Conservation (phyloP, 2,329 filamentous ascomycete species). For the Alternaria triticimaculans region DNA sequence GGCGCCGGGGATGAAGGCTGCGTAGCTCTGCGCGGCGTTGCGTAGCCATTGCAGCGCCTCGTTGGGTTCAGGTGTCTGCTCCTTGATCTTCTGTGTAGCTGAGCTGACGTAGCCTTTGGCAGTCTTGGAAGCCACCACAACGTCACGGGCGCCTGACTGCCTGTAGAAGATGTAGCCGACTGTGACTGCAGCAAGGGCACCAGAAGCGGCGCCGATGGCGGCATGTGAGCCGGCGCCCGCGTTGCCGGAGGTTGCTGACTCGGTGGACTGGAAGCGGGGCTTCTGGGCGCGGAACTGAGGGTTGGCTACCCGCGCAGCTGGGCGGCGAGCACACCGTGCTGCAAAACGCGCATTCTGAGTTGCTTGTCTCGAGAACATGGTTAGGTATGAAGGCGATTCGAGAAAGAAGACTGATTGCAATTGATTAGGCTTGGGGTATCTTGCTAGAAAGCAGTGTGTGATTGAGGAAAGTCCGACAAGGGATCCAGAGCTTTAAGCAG, state of each 20-base stretch:
- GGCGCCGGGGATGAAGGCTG: constrained; percentile 74
- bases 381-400: background rate
- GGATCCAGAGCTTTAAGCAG: constrained; percentile 12
- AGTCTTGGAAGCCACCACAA: constrained; percentile 59
- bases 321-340: constrained; percentile 39
- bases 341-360: constrained; percentile 39
- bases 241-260: constrained; percentile 28
- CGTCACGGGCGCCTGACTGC: constrained; percentile 58
- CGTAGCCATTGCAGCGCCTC: constrained; percentile 71
- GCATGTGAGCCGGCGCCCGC: constrained; percentile 46
- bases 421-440: constrained; percentile 10
- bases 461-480: background rate
- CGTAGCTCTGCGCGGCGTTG: constrained; percentile 71
- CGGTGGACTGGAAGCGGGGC: constrained; percentile 44
- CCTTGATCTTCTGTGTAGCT: constrained; percentile 66
- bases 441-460: constrained; percentile 4
- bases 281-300: constrained; percentile 38
- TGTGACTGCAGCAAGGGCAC: constrained; percentile 56
- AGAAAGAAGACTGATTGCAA: background rate
- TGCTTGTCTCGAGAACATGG: constrained; percentile 40
- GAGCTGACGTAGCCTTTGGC: constrained; percentile 67
- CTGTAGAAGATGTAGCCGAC: constrained; percentile 62
- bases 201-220: constrained; percentile 58
- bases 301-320: constrained; percentile 31
- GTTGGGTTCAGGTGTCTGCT: constrained; percentile 69